Percentiles rank a stretch among this genome's conserved stretches.
Conservation (phyloP, 2,329 filamentous ascomycete genomes). For the Nothophoma quercina region DNA sequence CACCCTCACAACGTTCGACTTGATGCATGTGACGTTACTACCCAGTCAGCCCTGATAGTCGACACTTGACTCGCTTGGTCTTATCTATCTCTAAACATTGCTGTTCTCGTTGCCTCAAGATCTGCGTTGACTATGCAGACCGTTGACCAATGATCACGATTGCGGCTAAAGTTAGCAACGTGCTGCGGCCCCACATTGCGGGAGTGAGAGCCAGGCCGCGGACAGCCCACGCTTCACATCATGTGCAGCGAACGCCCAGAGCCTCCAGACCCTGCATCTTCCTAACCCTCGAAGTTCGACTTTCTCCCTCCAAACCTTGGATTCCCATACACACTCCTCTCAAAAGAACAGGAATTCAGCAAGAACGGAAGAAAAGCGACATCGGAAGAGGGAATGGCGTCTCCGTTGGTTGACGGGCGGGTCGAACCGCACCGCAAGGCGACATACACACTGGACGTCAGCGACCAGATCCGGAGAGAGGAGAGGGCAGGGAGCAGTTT, state of each 20-base stretch:
- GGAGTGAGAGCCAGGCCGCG: constrained; percentile 7
- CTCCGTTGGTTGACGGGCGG: constrained; percentile 45
- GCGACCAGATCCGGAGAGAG: constrained; percentile 42
- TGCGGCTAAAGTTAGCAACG: constrained; percentile 8
- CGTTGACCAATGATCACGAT: not conserved
- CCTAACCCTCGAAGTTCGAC: not conserved
- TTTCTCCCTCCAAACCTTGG: not conserved
- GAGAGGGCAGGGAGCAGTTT: constrained; percentile 26
- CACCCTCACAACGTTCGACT: too few species aligned
- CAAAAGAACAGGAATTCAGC: not conserved
- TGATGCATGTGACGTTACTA: too few species aligned
- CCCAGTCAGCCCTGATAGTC: too few species aligned
- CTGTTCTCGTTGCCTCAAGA: not conserved
- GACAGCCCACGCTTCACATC: constrained; percentile 7
- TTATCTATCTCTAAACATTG: too few species aligned
- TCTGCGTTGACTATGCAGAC: not conserved
- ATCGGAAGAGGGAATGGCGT: constrained; percentile 39
- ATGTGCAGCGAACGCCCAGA: not conserved
- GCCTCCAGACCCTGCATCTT: constrained; percentile 4
- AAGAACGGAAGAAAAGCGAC: not conserved
- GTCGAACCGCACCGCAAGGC: constrained; percentile 51
- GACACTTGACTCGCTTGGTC: too few species aligned
- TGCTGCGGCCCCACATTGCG: constrained; percentile 10
- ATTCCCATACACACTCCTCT: not conserved
- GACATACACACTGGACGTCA: constrained; percentile 47